These are phyloP conservation scores for Colletotrichum destructivum DNA, from an alignment of 2,329 filamentous ascomycete genomes.

Conservation along the genomic window DNA sequence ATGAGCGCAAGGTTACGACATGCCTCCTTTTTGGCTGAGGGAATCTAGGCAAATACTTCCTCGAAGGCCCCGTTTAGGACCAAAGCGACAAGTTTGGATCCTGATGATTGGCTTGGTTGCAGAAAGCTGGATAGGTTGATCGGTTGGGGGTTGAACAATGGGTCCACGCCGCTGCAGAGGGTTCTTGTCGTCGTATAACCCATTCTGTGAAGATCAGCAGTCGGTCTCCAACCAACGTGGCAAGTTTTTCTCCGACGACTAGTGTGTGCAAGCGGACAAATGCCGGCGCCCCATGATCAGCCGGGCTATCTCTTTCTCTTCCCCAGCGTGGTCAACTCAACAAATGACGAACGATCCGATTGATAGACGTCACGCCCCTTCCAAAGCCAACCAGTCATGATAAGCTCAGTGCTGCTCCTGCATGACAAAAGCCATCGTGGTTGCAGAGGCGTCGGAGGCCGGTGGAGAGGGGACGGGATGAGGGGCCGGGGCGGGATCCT, in stretches of 20 bases:
- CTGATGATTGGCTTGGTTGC: not conserved
- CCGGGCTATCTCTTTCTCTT: not conserved
- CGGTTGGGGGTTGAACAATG: conserved; percentile 6
- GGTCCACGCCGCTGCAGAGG: conserved; percentile 5
- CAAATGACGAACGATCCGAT: not conserved
- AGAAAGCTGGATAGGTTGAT: not conserved
- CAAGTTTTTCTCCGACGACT: conserved; percentile 32
- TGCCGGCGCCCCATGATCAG: conserved; percentile 12
- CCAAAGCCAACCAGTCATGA: too few species aligned
- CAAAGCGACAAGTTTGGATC: not conserved
- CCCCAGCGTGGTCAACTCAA: not conserved
- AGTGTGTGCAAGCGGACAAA: not conserved
- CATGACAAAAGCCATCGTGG: conserved; percentile 5
- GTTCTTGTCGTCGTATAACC: conserved; percentile 29
- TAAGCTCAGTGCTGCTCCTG: not conserved
- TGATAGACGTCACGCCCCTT: conserved; percentile 1
- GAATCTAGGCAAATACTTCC: not conserved
- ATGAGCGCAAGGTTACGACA: not conserved
- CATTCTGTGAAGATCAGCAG: conserved; percentile 28
- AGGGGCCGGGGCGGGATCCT: not conserved
- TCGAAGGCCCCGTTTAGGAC: too few species aligned
- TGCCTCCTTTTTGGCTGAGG: not conserved
- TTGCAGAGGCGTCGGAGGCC: conserved; percentile 28
- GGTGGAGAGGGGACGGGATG: conserved; percentile 18
- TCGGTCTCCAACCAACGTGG: conserved; percentile 1